Evolutionary conservation across 306 rosid genomes (phyloP), one percentile per base, ranked within the genome.

Genomic region (Cyclanthera cordifolia): DNA sequence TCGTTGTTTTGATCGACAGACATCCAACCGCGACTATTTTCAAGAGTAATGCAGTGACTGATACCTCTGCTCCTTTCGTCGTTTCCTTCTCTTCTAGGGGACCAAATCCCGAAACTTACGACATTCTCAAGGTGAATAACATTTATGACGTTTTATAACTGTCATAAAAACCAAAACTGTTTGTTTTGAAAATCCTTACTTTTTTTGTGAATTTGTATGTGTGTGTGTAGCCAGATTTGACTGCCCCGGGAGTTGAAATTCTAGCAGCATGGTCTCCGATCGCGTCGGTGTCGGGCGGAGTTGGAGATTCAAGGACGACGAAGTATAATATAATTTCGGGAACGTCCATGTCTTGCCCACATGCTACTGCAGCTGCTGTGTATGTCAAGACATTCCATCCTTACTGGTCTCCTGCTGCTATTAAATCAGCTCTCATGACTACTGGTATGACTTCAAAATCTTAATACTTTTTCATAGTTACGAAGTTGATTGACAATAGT

Each of bases 21-120:
- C 1, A n/a, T 6, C 24, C 66, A 5, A 47, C 58, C 7, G 72
- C 72, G 0, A 48, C 72, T 14, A 67, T 67, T 28, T 67, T 67
- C 46, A 48, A 48, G 56, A 67, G 72, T 11, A 25, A 67, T 17
- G 27, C 53, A 27, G 43, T 14, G 13, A 49, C 30, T 1, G 78
- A 87, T 28, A 21, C 48, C 2, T 10, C 28, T 24, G 77, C 86
- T 12, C 86, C 90, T 11, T 74, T 65, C 2, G 0, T 80, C 3
- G 78, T 67, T 11, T 37, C 28, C 4, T 61, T 74, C 52, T 87
- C 95, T n/a, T 79, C 94, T 1, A 81, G 88, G 56, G 94, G 95
- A 48, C 90, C 91, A 6, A 85, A 73, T 55, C 83, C 73, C 25
- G 1, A 19, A 46, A 70, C 81, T 0, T 79, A 75, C 8, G 72